phyloP scores from a whole-genome alignment of 768 basidiomycete genomes.

The Lactifluus echinatus region DNA sequence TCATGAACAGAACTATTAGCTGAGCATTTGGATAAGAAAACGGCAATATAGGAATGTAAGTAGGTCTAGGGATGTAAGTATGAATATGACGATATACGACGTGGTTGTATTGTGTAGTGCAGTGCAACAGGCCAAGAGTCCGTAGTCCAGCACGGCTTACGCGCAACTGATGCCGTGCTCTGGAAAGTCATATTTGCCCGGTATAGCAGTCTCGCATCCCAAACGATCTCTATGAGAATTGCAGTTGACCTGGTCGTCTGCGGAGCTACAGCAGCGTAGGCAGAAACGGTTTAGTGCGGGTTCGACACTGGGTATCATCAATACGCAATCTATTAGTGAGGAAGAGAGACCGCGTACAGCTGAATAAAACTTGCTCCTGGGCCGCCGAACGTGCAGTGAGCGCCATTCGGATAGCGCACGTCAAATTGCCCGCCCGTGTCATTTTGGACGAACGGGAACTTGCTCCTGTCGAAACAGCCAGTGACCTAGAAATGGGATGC shows the following conservation, averaged over 20 bases:
- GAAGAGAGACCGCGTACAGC: constrained; percentile 29
- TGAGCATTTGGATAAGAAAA: neutral
- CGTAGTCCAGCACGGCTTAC: constrained; percentile 14
- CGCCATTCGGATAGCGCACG: constrained; percentile 43
- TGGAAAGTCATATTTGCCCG: constrained; percentile 40
- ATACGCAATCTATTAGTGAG: neutral
- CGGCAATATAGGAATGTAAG: constrained; percentile 8
- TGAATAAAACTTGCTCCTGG: constrained; percentile 45
- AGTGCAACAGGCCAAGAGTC: neutral
- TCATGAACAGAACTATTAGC: neutral
- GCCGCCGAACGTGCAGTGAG: constrained; percentile 44
- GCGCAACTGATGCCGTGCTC: constrained; percentile 28
- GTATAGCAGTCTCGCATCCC: constrained; percentile 36
- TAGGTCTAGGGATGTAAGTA: constrained; percentile 13
- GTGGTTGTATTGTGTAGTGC: neutral
- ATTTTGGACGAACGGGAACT: constrained; percentile 25
- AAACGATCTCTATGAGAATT: constrained; percentile 42
- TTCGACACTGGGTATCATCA: constrained; percentile 32
- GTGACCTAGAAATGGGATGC: constrained; percentile 28
- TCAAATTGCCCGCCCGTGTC: constrained; percentile 46
- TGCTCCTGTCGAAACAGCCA: constrained; percentile 31
- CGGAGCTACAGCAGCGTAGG: constrained; percentile 36
- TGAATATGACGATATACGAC: neutral
- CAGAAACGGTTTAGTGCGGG: constrained; percentile 40
- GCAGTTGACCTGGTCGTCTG: constrained; percentile 39